Conservation (phyloP, 257 asterid species). For the Leptodermis oblonga region DNA sequence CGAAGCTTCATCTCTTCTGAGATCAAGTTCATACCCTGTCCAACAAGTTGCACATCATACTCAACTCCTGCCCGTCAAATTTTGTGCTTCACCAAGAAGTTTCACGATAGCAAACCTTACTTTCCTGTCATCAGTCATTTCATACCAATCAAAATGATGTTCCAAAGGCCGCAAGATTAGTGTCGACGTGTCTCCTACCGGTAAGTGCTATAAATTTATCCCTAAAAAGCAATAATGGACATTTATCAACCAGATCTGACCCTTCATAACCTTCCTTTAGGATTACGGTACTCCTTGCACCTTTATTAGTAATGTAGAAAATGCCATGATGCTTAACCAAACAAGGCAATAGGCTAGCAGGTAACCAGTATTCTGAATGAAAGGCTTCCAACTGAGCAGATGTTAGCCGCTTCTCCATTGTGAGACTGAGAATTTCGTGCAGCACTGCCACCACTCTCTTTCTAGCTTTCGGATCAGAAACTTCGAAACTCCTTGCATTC, state of each 20-base stretch:
- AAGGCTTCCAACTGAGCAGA: constrained; percentile 85
- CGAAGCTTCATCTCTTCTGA: too few species aligned
- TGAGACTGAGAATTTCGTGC: constrained; percentile 89
- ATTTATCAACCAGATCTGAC: constrained; percentile 46
- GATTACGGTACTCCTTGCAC: constrained; percentile 68
- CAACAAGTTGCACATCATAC: neutral
- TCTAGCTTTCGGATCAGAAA: constrained; percentile 65
- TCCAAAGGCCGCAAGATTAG: constrained; percentile 18
- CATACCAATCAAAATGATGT: neutral
- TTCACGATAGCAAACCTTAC: constrained; percentile 5
- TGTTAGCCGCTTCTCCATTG: constrained; percentile 78
- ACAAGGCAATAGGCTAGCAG: constrained; percentile 74
- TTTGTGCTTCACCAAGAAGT: constrained; percentile 3
- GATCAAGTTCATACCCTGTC: too few species aligned
- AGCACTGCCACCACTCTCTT: constrained; percentile 85
- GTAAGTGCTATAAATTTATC: constrained; percentile 56
- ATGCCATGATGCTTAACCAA: constrained; percentile 81
- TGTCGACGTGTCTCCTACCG: constrained; percentile 47
- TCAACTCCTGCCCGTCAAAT: neutral
- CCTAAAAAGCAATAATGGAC: constrained; percentile 60
- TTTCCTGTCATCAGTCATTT: neutral
- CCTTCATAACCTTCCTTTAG: constrained; percentile 87
- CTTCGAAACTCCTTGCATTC: constrained; percentile 70
- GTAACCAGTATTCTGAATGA: constrained; percentile 65
- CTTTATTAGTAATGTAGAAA: constrained; percentile 86